phyloP scores from a whole-genome alignment of 257 asterid species.

The Gentiana straminea region DNA sequence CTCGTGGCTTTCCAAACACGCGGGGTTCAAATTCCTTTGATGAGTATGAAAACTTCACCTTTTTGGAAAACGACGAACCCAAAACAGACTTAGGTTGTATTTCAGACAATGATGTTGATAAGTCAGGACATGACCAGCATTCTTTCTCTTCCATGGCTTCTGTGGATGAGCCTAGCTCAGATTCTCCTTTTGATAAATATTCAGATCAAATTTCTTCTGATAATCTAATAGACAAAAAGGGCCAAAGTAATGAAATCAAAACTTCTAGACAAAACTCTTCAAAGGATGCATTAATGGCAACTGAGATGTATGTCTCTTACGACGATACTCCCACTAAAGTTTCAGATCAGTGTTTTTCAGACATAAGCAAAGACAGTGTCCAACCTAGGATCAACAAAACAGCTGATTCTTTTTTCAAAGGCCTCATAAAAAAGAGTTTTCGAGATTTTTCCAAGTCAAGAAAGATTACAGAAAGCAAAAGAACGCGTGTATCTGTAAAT shows the following conservation, averaged over 20 bases:
- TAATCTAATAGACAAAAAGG: slow-evolving; percentile 23
- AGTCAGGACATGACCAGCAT: slow-evolving; percentile 33
- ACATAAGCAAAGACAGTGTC: slow-evolving; percentile 19
- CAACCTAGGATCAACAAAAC: slow-evolving; percentile 44
- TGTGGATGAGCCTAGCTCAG: slow-evolving; percentile 38
- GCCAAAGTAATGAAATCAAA: slow-evolving; percentile 34
- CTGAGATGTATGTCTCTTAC: slow-evolving; percentile 61
- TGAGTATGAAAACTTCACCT: slow-evolving; percentile 29
- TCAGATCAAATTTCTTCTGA: slow-evolving; percentile 28
- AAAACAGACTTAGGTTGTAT: slow-evolving; percentile 24
- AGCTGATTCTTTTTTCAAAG: slow-evolving; percentile 61
- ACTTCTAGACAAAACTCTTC: slow-evolving; percentile 45
- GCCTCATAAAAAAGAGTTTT: slow-evolving; percentile 54
- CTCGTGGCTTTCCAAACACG: slow-evolving; percentile 28
- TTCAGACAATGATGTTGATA: slow-evolving; percentile 30
- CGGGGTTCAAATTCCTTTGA: slow-evolving; percentile 26
- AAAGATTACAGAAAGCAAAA: slow-evolving; percentile 37
- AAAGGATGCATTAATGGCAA: slow-evolving; percentile 38
- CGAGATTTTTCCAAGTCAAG: slow-evolving; percentile 54
- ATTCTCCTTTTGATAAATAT: slow-evolving; percentile 22
- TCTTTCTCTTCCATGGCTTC: slow-evolving; percentile 42
- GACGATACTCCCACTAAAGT: slow-evolving; percentile 40
- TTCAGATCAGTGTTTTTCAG: slow-evolving; percentile 45
- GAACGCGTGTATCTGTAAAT: slow-evolving; percentile 49
- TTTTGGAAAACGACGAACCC: slow-evolving; percentile 7